phyloP scores from a whole-genome alignment of 768 basidiomycete species.

The Boletellus ananas region DNA sequence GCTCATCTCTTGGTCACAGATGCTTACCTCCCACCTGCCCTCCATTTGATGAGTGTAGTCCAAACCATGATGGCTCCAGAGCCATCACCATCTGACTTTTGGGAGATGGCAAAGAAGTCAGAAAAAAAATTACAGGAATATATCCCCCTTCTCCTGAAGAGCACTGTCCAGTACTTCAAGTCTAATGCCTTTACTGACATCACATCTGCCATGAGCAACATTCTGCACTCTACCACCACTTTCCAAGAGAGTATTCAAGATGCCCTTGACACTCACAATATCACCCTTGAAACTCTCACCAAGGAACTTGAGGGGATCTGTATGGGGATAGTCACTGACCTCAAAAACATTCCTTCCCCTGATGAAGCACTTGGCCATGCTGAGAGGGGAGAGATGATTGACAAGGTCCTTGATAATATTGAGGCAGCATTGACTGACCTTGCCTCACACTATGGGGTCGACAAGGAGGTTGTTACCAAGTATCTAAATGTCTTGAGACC shows the following conservation, averaged over 20 bases:
- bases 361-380: conserved; percentile 2
- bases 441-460: conserved; percentile 1
- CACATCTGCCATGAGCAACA: not conserved
- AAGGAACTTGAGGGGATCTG: conserved; percentile 10
- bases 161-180: not conserved
- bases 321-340: not conserved
- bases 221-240: too few species aligned
- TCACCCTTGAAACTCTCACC: conserved; percentile 7
- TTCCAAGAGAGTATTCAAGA: too few species aligned
- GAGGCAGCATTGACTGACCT: conserved; percentile 1
- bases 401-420: conserved; percentile 6
- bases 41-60: not conserved
- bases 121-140: conserved; percentile 1
- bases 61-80: not conserved
- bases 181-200: conserved; percentile 8
- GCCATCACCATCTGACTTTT: conserved; percentile 4
- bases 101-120: too few species aligned
- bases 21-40: not conserved
- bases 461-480: too few species aligned
- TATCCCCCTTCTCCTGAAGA: conserved; percentile 4
- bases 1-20: not conserved
- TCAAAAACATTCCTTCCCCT: not conserved
- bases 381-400: conserved; percentile 1
- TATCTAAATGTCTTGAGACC: too few species aligned
- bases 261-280: too few species aligned